Evolutionary conservation across 495 filamentous ascomycete genomes (phyloP).

Genomic region (Trichoderma erinaceum): DNA sequence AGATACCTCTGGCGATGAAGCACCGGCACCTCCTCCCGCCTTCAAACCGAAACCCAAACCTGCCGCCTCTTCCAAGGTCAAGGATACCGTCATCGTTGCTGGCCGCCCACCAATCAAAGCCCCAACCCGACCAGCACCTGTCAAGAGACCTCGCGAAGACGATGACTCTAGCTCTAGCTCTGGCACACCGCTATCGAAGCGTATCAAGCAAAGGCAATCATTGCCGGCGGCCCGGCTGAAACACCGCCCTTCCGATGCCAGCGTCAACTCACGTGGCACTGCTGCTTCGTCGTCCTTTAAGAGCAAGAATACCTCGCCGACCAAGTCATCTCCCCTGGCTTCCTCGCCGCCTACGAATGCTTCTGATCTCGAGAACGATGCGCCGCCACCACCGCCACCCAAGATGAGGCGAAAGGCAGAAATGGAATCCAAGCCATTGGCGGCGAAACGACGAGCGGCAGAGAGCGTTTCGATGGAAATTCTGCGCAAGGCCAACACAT

Average conservation of each 20-base stretch:
- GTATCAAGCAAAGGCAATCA: conserved; percentile 35
- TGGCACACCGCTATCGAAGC: conserved; percentile 44
- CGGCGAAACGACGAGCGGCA: conserved; percentile 35
- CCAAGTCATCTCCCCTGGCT: conserved; percentile 68
- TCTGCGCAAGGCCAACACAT: conserved; percentile 51
- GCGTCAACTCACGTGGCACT: conserved; percentile 36
- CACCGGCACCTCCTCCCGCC: conserved; percentile 27
- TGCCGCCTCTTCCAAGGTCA: conserved; percentile 28
- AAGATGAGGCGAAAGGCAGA: conserved; percentile 35
- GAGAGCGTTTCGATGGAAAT: conserved; percentile 22
- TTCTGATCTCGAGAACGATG: conserved; percentile 48
- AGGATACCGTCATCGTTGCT: conserved; percentile 27
- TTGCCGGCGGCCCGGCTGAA: conserved; percentile 26
- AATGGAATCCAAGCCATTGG: conserved; percentile 26
- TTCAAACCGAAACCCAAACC: conserved; percentile 28
- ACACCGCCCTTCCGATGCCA: conserved; percentile 42
- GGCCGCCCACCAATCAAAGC: conserved; percentile 26
- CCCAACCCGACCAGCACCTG: conserved; percentile 18
- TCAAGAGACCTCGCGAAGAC: conserved; percentile 33
- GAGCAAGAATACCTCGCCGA: conserved; percentile 51
- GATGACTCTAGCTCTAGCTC: conserved; percentile 48
- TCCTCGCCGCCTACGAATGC: conserved; percentile 72
- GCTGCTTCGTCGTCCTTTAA: conserved; percentile 26
- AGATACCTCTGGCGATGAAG: conserved; percentile 58
- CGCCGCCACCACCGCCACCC: conserved; percentile 24